Percentiles rank a stretch among this genome's conserved stretches.
Conservation (phyloP, 129 eudicot species). For the Flaveria bidentis region DNA sequence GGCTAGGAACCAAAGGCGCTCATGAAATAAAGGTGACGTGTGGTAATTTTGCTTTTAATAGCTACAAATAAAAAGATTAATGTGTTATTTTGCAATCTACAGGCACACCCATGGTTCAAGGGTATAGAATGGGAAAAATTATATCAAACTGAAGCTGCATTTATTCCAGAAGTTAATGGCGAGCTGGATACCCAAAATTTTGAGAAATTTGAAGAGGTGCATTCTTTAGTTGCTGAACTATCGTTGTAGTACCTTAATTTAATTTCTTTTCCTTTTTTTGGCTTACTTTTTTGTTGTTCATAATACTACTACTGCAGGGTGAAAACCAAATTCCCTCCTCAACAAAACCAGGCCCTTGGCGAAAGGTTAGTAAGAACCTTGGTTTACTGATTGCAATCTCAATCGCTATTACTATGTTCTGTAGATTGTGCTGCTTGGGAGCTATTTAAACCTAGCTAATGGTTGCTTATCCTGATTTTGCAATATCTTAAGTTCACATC, state of each 20-base stretch:
- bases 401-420: neutral
- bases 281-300: constrained; percentile 2
- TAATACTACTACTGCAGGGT: constrained; percentile 45
- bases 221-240: constrained; percentile 5
- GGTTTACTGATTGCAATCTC: constrained; percentile 7
- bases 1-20: constrained; percentile 98
- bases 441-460: constrained; percentile 7
- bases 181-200: constrained; percentile 97
- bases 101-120: constrained; percentile 96
- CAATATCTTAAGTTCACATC: neutral
- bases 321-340: constrained; percentile 68
- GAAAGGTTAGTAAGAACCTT: constrained; percentile 66
- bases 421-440: constrained; percentile 10
- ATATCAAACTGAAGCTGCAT: constrained; percentile 86
- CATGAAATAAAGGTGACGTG: constrained; percentile 86
- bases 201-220: constrained; percentile 93
- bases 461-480: neutral
- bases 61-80: constrained; percentile 10
- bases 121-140: constrained; percentile 80
- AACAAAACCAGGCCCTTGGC: constrained; percentile 91
- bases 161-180: constrained; percentile 94
- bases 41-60: constrained; percentile 4
- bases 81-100: constrained; percentile 23
- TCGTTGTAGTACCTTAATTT: neutral
- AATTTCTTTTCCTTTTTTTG: neutral